Percentiles rank a stretch among this genome's conserved stretches.
Conservation (phyloP, 306 rosid genomes). For the Carpinus fangiana region DNA sequence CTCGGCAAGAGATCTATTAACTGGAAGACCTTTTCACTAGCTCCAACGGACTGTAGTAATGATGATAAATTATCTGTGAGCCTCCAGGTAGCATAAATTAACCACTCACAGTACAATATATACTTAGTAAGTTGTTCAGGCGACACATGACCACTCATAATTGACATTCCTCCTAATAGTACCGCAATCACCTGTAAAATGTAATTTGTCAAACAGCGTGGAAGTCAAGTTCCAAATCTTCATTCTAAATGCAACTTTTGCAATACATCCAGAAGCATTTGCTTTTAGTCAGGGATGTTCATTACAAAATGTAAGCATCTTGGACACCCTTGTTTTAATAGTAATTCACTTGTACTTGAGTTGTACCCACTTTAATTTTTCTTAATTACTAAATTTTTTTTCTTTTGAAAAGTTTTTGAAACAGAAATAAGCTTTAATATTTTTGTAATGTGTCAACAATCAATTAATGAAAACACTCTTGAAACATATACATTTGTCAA, state of each 20-base stretch:
- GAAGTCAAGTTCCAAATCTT: conserved; percentile 4
- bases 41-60: conserved; percentile 80
- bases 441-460: background rate
- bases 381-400: background rate
- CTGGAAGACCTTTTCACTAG: conserved; percentile 61
- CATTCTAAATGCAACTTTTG: background rate
- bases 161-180: conserved; percentile 59
- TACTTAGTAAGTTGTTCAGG: conserved; percentile 83
- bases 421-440: background rate
- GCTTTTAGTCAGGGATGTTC: background rate
- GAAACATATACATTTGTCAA: background rate
- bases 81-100: conserved; percentile 90
- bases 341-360: background rate
- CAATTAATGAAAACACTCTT: background rate
- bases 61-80: conserved; percentile 67
- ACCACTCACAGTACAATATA: conserved; percentile 85
- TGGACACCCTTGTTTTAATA: background rate
- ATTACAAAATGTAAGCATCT: background rate
- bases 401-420: background rate
- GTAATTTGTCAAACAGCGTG: conserved; percentile 14
- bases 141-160: conserved; percentile 47
- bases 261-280: background rate
- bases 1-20: conserved; percentile 62
- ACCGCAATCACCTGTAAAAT: conserved; percentile 65
- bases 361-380: background rate